Evolutionary conservation across 73 alveolate species (phyloP), one percentile per base, ranked within the genome.

Genomic region (Paramecium sonneborni): DNA sequence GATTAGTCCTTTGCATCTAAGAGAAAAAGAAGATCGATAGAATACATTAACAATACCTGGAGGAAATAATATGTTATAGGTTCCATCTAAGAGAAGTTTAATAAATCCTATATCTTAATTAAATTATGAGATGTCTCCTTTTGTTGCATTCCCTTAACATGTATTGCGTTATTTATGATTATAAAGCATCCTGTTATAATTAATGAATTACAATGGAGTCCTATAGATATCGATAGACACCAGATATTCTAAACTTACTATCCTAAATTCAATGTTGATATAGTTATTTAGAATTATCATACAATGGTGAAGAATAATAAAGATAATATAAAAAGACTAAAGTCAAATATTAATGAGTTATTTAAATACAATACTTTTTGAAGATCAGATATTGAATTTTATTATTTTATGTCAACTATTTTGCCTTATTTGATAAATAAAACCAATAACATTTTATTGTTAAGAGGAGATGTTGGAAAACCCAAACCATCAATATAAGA

Each of bases 391-490:
- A 52, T 4, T 35, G 12, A 18, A 52, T 52, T 62, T 79, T 38
- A 37, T 79, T 24, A 30, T 79, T 79, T 43, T 41, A 79, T 79
- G 90, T 38, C 72, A 87, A 88, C 92, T 85, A 84, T 48, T 43
- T 39, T 52, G 68, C 86, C 92, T 34, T 28, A 23, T 34, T 56
- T 86, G 69, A 62, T 86, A 18, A 28, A 28, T 62, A 67, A 86
- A 34, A 43, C 69, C 43, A 43, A 86, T 52, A 93, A 93, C 57
- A 85, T 86, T 24, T 56, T 92, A 10, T 56, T 93, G 20, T 52
- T 79, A 24, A 93, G 72, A 92, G 96, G 88, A 6, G 94, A 74
- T 48, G 93, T 93, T 4, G 96, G 96, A 7, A 43, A 44, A 56
- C 12, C 93, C 14, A 93, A 88, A 24, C 94, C 96, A 1, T 32